Conservation (phyloP, 1,284 basidiomycete species). For the Puccinia horiana region DNA sequence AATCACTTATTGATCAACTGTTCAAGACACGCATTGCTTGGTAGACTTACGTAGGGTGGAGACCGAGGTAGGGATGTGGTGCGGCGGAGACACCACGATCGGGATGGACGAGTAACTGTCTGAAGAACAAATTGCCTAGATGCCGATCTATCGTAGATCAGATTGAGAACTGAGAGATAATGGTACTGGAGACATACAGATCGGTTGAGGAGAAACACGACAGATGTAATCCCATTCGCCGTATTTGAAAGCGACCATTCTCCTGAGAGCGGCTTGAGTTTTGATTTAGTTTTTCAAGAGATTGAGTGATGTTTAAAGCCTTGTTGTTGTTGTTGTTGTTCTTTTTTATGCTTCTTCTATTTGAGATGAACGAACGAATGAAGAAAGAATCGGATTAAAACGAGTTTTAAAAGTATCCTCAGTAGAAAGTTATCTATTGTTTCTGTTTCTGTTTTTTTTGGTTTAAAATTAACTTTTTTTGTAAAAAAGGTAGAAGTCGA, state of each 20-base stretch:
- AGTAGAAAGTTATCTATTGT: too few relatives aligned
- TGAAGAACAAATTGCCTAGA: slow-evolving; percentile 34
- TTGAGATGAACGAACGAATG: too few relatives aligned
- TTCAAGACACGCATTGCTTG: not conserved
- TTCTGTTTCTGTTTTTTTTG: too few relatives aligned
- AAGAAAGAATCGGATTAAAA: too few relatives aligned
- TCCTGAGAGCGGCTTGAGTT: not conserved
- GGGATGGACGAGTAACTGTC: slow-evolving; percentile 41
- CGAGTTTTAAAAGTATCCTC: too few relatives aligned
- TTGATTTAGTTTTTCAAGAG: not conserved
- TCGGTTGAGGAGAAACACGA: slow-evolving; percentile 33
- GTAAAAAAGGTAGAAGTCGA: too few relatives aligned
- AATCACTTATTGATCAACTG: too few relatives aligned
- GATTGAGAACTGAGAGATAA: not conserved
- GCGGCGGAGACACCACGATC: slow-evolving; percentile 4
- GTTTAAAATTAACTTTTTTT: too few relatives aligned
- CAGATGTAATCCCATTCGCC: slow-evolving; percentile 43
- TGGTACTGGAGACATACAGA: slow-evolving; percentile 5
- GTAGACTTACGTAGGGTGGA: slow-evolving; percentile 15
- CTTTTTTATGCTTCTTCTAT: too few relatives aligned
- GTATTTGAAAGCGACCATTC: slow-evolving; percentile 45
- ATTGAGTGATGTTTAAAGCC: too few relatives aligned
- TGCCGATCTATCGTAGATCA: too few relatives aligned
- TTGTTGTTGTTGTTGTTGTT: not conserved
- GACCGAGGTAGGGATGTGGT: slow-evolving; percentile 10